Evolutionary conservation across 352 stramenopile genomes (phyloP).

Genomic region (Phytophthora pluvialis): DNA sequence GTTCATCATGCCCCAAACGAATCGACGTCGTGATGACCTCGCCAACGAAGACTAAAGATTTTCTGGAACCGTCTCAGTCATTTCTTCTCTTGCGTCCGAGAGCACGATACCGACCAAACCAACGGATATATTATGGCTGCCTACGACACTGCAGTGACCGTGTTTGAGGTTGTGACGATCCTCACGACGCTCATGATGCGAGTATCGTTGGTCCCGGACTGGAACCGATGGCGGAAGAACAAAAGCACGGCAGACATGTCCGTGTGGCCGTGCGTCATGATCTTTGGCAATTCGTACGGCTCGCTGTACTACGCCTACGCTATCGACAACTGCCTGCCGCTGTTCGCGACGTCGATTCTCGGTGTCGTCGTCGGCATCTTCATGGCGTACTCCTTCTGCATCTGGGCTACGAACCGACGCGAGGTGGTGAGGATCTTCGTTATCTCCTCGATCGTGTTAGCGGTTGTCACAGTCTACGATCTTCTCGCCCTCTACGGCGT

Average conservation of each 20-base stretch:
- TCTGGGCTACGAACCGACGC: constrained; percentile 12
- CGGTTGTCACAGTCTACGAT: constrained; percentile 36
- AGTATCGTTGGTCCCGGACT: constrained; percentile 37
- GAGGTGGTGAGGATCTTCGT: constrained; percentile 18
- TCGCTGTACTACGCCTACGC: constrained; percentile 34
- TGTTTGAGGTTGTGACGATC: constrained; percentile 37
- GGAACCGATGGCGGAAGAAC: constrained; percentile 38
- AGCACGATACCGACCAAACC: neutral
- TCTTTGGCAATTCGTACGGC: constrained; percentile 39
- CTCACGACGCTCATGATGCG: constrained; percentile 42
- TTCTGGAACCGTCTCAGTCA: constrained; percentile 1
- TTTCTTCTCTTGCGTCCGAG: constrained; percentile 15
- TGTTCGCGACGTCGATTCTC: constrained; percentile 31
- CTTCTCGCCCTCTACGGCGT: constrained; percentile 34
- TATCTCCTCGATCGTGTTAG: constrained; percentile 4
- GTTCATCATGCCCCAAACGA: constrained; percentile 2
- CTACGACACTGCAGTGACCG: constrained; percentile 4
- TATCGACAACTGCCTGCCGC: constrained; percentile 28
- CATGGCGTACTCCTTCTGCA: constrained; percentile 27
- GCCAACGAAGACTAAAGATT: constrained; percentile 1
- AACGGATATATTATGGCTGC: neutral
- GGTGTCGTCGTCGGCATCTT: constrained; percentile 27
- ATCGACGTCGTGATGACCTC: constrained; percentile 13
- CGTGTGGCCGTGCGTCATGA: constrained; percentile 26
- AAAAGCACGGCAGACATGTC: constrained; percentile 35